phyloP scores from a whole-genome alignment of 306 rosid genomes.

The Quillaja saponaria region DNA sequence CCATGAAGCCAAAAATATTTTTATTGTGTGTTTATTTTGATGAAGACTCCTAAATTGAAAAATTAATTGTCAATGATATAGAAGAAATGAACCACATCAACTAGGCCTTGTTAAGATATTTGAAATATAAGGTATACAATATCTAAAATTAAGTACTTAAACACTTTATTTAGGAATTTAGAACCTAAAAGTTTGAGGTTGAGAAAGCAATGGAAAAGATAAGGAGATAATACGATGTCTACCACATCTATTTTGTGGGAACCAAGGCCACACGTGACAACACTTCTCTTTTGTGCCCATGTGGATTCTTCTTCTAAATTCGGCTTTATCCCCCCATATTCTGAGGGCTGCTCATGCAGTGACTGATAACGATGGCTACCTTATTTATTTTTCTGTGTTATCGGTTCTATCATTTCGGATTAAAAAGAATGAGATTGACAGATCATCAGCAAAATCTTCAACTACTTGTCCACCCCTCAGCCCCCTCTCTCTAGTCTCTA shows the following conservation, averaged over 20 bases:
- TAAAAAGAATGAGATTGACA: no score
- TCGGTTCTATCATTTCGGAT: no score
- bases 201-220: conserved; percentile 62
- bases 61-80: not conserved
- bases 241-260: conserved; percentile 55
- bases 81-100: not conserved
- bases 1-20: no score
- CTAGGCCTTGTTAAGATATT: not conserved
- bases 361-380: not conserved
- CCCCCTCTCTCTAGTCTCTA: no score
- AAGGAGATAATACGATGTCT: conserved; percentile 66
- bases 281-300: conserved; percentile 4
- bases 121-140: not conserved
- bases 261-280: conserved; percentile 45
- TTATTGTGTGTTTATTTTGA: no score
- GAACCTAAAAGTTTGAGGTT: conserved; percentile 50
- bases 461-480: no score
- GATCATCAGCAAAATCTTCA: no score
- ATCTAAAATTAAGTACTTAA: no score
- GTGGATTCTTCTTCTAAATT: conserved; percentile 25
- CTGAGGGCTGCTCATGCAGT: not conserved
- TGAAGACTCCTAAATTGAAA: no score
- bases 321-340: conserved; percentile 8
- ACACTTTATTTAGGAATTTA: no score
- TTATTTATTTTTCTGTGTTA: no score